A percentile compares a stretch with the other conserved stretches of the same genome.
These are phyloP conservation scores for Blastobotrys arbuscula DNA, from an alignment of 1,139 yeast species.

Conservation along the genomic window DNA sequence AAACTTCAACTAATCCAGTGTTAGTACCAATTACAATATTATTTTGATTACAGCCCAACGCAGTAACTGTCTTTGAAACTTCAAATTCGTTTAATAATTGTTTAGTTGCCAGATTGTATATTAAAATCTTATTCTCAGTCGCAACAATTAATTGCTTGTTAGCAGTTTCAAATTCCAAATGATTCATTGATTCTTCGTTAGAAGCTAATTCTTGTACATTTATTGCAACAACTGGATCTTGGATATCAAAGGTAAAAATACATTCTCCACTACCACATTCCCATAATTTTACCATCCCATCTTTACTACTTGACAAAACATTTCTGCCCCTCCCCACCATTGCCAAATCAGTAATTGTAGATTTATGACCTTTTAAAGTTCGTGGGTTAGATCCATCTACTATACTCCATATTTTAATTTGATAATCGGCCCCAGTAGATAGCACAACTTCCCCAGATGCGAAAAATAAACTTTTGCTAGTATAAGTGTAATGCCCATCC, in stretches of 20 bases:
- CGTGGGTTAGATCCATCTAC: slow-evolving; percentile 46
- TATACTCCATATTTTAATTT: slow-evolving; percentile 52
- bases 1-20: background rate
- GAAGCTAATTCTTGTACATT: slow-evolving; percentile 16
- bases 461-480: slow-evolving; percentile 42
- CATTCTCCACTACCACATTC: slow-evolving; percentile 55
- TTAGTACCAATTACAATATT: background rate
- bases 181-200: slow-evolving; percentile 19
- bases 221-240: slow-evolving; percentile 14
- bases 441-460: slow-evolving; percentile 57
- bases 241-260: slow-evolving; percentile 37
- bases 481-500: slow-evolving; percentile 42
- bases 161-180: slow-evolving; percentile 38
- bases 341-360: slow-evolving; percentile 42
- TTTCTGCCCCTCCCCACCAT: slow-evolving; percentile 60
- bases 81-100: background rate
- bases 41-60: background rate
- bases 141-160: slow-evolving; percentile 24
- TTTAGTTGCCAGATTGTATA: slow-evolving; percentile 13
- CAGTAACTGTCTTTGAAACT: background rate
- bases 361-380: slow-evolving; percentile 44
- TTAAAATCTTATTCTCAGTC: slow-evolving; percentile 3
- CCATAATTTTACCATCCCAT: slow-evolving; percentile 57
- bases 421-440: slow-evolving; percentile 52
- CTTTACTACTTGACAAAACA: slow-evolving; percentile 40